phyloP scores from a whole-genome alignment of 2,329 filamentous ascomycete genomes.

The Hypomyces rosellus region DNA sequence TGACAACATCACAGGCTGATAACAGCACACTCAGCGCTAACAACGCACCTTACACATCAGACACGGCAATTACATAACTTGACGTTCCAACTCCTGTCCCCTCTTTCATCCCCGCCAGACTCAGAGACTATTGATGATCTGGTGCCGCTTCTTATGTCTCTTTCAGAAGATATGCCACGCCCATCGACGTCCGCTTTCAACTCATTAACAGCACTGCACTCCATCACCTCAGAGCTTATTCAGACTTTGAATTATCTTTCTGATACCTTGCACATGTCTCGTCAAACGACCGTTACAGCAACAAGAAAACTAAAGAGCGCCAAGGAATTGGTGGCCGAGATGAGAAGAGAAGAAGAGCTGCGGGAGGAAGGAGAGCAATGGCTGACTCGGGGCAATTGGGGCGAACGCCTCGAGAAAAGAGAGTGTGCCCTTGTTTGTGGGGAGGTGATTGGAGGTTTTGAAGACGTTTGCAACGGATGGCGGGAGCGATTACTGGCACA shows the following conservation, averaged over 20 bases:
- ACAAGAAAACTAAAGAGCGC: constrained; percentile 73
- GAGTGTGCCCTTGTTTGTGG: constrained; percentile 80
- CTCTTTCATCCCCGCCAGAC: constrained; percentile 57
- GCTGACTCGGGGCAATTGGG: constrained; percentile 78
- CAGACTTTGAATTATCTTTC: constrained; percentile 79
- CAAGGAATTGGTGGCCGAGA: constrained; percentile 78
- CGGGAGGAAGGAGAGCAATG: constrained; percentile 77
- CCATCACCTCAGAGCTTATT: constrained; percentile 65
- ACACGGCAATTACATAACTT: constrained; percentile 69
- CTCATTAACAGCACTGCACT: constrained; percentile 62
- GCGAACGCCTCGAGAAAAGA: constrained; percentile 64
- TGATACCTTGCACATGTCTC: constrained; percentile 89
- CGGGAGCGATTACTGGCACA: constrained; percentile 66
- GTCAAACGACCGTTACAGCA: constrained; percentile 78
- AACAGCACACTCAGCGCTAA: constrained; percentile 67
- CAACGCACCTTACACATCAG: constrained; percentile 69
- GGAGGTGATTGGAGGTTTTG: constrained; percentile 87
- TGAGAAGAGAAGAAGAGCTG: constrained; percentile 74
- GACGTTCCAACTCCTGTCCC: constrained; percentile 63
- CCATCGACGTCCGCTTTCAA: constrained; percentile 56
- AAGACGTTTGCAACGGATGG: constrained; percentile 82
- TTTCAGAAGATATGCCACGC: constrained; percentile 61
- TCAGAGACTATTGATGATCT: constrained; percentile 61
- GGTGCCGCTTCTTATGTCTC: constrained; percentile 58
- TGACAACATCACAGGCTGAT: constrained; percentile 50